Percentiles rank a stretch among this genome's conserved stretches.
These are phyloP conservation scores for Pseudofabraea citricarpa DNA, from an alignment of 2,329 filamentous ascomycete genomes.

Conservation along the genomic window DNA sequence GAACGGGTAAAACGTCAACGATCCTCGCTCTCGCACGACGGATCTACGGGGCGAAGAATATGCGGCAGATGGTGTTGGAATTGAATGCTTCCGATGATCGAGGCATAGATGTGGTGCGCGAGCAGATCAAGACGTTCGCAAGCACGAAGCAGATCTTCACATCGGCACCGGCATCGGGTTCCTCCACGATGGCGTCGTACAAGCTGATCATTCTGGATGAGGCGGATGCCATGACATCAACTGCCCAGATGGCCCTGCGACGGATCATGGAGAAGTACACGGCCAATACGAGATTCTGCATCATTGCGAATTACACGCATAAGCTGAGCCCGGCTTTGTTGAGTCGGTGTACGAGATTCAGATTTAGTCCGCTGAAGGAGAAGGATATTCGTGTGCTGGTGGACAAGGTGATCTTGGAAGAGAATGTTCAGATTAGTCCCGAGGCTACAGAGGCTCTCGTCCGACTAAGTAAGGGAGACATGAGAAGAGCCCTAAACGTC, in stretches of 20 bases:
- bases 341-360: constrained; percentile 89
- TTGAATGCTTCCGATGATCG: constrained; percentile 96
- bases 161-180: constrained; percentile 47
- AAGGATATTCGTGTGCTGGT: constrained; percentile 79
- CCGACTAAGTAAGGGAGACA: constrained; percentile 86
- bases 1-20: constrained; percentile 96
- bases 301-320: constrained; percentile 98
- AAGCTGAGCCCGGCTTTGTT: constrained; percentile 91
- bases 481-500: constrained; percentile 91
- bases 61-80: constrained; percentile 98
- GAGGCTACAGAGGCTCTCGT: constrained; percentile 83
- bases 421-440: constrained; percentile 75
- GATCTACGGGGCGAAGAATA: constrained; percentile 88
- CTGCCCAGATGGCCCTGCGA: constrained; percentile 93
- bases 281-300: constrained; percentile 93
- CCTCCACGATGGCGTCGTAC: constrained; percentile 62
- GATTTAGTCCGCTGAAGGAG: constrained; percentile 91
- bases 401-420: constrained; percentile 83
- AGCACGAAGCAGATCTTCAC: constrained; percentile 96
- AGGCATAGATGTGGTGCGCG: constrained; percentile 94
- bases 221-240: constrained; percentile 99
- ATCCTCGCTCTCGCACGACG: constrained; percentile 87
- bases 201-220: constrained; percentile 98
- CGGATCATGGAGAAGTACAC: constrained; percentile 99
- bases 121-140: constrained; percentile 99